Conservation (phyloP, 169 alveolate genomes). For the Plasmodium vivax region DNA sequence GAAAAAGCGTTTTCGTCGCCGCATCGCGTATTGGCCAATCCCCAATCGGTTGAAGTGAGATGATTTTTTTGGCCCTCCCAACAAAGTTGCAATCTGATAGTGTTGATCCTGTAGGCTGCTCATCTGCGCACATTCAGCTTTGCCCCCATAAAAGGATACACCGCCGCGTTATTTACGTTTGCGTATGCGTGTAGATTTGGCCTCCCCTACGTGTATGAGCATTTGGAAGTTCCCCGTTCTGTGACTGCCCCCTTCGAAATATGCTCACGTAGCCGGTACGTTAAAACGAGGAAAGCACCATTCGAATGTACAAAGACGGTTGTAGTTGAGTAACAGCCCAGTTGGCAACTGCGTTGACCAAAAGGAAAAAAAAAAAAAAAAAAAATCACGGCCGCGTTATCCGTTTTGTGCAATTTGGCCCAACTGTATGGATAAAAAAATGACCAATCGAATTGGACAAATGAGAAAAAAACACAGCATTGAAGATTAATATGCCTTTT, state of each 20-base stretch:
- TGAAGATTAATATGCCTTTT: not conserved
- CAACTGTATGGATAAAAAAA: not conserved
- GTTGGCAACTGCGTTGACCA: not conserved
- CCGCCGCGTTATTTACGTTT: not conserved
- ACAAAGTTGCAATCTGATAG: not conserved
- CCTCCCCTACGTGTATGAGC: not conserved
- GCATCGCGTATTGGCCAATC: not conserved
- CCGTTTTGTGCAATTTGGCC: not conserved
- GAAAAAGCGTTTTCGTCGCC: not conserved
- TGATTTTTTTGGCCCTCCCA: not conserved
- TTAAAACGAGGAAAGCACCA: not conserved
- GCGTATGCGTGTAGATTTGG: not conserved
- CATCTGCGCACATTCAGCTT: not conserved
- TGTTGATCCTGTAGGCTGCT: not conserved
- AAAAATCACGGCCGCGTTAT: not conserved
- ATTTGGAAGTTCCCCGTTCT: not conserved
- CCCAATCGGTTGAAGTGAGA: not conserved
- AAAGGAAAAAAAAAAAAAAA: not conserved
- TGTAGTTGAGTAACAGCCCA: not conserved
- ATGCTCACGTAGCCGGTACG: not conserved
- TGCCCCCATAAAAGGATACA: not conserved
- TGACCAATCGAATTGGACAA: not conserved
- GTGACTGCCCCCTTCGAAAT: not conserved
- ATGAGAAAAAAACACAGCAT: not conserved
- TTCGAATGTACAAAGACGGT: not conserved